phyloP scores from a whole-genome alignment of 2,329 filamentous ascomycete species.

The Curvularia verruculosa region DNA sequence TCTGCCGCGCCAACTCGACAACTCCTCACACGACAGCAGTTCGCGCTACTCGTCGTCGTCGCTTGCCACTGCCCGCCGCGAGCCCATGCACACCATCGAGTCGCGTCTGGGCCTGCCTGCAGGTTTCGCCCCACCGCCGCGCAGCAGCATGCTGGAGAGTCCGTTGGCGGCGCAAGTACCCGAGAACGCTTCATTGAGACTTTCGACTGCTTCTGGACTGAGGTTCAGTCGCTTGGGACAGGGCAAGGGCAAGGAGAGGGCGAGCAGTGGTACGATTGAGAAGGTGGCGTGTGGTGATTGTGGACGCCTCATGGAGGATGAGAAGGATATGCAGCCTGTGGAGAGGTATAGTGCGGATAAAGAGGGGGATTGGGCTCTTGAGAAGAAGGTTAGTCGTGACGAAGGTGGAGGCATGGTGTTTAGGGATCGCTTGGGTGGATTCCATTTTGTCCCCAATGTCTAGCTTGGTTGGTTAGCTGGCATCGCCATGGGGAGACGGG shows the following conservation, averaged over 20 bases:
- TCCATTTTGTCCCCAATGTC: constrained; percentile 25
- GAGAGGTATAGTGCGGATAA: constrained; percentile 18
- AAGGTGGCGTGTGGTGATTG: no score
- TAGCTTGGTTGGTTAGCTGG: neutral
- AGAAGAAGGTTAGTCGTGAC: constrained; percentile 20
- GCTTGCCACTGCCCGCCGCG: no score
- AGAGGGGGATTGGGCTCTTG: constrained; percentile 28
- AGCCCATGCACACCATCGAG: constrained; percentile 16
- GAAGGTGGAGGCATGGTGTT: constrained; percentile 27
- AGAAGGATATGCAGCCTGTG: constrained; percentile 19
- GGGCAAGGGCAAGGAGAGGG: no score
- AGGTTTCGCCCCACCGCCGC: constrained; percentile 12
- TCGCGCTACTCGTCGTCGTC: no score
- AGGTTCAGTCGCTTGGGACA: no score
- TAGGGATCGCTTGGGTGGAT: constrained; percentile 19
- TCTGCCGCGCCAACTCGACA: neutral
- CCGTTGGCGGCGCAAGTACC: constrained; percentile 22
- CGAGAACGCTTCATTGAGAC: neutral
- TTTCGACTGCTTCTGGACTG: no score
- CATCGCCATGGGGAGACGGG: no score
- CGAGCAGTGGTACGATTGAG: neutral
- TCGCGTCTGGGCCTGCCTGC: constrained; percentile 19
- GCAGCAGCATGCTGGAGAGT: constrained; percentile 1
- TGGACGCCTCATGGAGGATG: no score
- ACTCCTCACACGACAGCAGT: no score